Base-by-base conservation (phyloP, 23 red algal species). In the Chondrus crispus region DNA sequence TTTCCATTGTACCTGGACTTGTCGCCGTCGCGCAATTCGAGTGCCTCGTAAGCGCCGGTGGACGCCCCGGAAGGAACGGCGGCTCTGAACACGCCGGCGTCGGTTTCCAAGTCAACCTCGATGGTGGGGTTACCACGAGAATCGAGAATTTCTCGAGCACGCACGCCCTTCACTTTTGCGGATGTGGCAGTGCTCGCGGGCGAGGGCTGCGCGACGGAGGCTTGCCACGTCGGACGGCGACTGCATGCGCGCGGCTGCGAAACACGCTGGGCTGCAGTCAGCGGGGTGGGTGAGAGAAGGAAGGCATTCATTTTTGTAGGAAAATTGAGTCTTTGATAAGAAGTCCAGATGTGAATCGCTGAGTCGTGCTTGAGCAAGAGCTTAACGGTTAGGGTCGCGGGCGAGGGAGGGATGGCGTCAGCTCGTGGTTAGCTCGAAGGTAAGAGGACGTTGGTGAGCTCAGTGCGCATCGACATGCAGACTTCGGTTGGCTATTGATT, bases 21-120 rank as follows among this genome's bases (percentile, higher is more conserved):
- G 46, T 98, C 96, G 35, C 94, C 94, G 69, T 98, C 96, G 50
- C 96, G 91, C 28, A 98, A 49, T 87, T 98, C 96, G 70, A 96
- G 93, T 18, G 96, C 96, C 81, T 98, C 96, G 50, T 98, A 94
- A 30, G 87, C 82, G 2, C 96, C 96, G 18, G 96, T 98, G 44
- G 93, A 95, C 58, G 96, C 96, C n/a, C 96, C 96, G 19, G 96
- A 98, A 24, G 96, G 96, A 53, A 98, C 96, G 4, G 88, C 93
- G 36, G 96, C 96, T 7, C 96, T 92, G 41, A 86, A 92, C 43
- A 83, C 78, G 33, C 96, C 96, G n/a, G 47, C 58, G 24, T 63
- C 46, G 44, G 93, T 95, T 2, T 63, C 89, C 8, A 98, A 78
- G 41, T 98, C 93, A 24, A 96, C 95, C 66, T 97, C 95, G 12